These are phyloP conservation scores for Penicillium subrubescens DNA, from an alignment of 495 filamentous ascomycete genomes.

Conservation along the genomic window DNA sequence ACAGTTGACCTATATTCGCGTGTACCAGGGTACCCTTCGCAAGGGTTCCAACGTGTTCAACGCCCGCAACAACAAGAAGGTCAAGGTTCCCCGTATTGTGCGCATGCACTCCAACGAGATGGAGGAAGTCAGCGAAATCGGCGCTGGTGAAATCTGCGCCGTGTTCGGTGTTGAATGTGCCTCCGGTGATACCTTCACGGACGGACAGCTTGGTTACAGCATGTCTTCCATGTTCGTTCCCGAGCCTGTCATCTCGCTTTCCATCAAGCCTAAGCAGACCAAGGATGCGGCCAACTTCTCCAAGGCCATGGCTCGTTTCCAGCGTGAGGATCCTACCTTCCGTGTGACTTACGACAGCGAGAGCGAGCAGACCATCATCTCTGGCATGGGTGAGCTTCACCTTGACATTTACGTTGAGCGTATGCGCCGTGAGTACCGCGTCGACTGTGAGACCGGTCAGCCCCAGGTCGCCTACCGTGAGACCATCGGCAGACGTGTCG, in stretches of 20 bases:
- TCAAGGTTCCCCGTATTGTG: constrained; percentile 96
- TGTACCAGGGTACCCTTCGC: constrained; percentile 90
- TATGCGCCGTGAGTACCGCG: constrained; percentile 95
- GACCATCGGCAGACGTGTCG: constrained; percentile 74
- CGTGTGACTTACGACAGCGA: constrained; percentile 89
- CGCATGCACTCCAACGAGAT: constrained; percentile 99
- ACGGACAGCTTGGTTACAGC: constrained; percentile 87
- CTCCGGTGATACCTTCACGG: constrained; percentile 97
- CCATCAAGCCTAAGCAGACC: constrained; percentile 93
- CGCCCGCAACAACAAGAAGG: constrained; percentile 89
- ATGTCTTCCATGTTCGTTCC: constrained; percentile 99
- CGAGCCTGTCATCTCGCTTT: constrained; percentile 96
- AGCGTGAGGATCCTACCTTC: constrained; percentile 98
- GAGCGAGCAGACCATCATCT: constrained; percentile 93
- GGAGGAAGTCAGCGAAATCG: constrained; percentile 92
- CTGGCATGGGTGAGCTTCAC: constrained; percentile 97
- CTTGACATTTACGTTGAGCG: constrained; percentile 98
- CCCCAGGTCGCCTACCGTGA: constrained; percentile 98
- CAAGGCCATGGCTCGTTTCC: constrained; percentile 99
- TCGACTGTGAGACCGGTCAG: constrained; percentile 92
- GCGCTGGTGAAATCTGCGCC: constrained; percentile 96
- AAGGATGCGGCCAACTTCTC: constrained; percentile 94
- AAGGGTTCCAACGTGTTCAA: constrained; percentile 93
- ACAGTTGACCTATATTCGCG: constrained; percentile 96
- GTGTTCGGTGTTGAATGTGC: constrained; percentile 99